These are phyloP conservation scores for Quercus robur DNA, from an alignment of 306 rosid genomes.

Conservation along the genomic window DNA sequence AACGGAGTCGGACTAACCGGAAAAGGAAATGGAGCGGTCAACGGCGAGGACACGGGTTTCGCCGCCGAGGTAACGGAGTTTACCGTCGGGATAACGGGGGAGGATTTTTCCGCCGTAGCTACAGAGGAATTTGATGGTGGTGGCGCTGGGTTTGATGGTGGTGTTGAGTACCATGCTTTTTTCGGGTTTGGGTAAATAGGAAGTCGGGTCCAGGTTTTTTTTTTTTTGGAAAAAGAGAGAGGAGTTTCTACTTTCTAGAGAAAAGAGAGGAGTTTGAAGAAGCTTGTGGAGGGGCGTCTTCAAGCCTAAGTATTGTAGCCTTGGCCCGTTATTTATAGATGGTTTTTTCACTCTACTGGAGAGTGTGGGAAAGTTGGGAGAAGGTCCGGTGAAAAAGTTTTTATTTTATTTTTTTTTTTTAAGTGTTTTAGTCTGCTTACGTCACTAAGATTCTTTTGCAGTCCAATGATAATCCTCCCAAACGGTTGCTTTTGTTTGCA, in stretches of 20 bases:
- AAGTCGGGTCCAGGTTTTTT: not conserved
- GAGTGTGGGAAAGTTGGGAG: not conserved
- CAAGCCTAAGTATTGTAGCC: conserved; percentile 45
- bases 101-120: conserved; percentile 93
- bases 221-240: not conserved
- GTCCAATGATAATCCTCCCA: not conserved
- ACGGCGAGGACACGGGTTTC: conserved; percentile 89
- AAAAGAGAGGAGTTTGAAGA: conserved; percentile 15
- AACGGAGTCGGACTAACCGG: conserved; percentile 49
- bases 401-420: no score
- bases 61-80: conserved; percentile 90
- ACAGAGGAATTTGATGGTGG: conserved; percentile 75
- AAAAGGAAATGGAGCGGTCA: conserved; percentile 59
- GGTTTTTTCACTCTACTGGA: not conserved
- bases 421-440: not conserved
- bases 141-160: conserved; percentile 9
- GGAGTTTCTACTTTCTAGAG: not conserved
- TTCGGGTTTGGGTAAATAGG: not conserved
- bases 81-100: conserved; percentile 92
- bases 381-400: not conserved
- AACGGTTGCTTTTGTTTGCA: no score
- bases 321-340: conserved; percentile 54
- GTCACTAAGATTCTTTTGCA: conserved; percentile 5
- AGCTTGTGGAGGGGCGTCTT: conserved; percentile 34
- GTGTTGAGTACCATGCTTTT: conserved; percentile 39